Base-by-base conservation (phyloP, 176 grass and related monocot genomes). In the barley (Hordeum vulgare) region DNA sequence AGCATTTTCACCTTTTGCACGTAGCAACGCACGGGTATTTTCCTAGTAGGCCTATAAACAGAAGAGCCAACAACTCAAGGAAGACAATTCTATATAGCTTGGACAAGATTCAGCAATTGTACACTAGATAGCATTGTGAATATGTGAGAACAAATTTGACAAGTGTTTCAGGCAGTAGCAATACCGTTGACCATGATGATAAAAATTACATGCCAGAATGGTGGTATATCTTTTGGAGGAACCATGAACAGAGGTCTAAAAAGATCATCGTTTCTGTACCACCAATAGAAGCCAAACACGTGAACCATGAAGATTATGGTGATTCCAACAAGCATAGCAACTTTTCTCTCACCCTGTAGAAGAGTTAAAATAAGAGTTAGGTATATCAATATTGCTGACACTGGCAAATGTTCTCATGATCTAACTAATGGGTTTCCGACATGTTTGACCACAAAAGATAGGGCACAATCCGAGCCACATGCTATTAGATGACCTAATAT, bases 181-280 rank as follows among this genome's bases (percentile, higher is more conserved):
- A 61, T 96, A 99, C 96, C 96, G 61, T 99, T 99, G 60, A 99
- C 83, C 91, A 99, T 92, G 89, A 99, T 99, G 81, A 99, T 94
- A 77, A 99, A 99, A 82, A 99, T 89, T 42, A 88, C 93, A 83
- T 99, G 96, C 96, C 96, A 99, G 64, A 99, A 99, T 57, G 96
- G 93, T 72, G 91, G 96, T 90, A 99, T 90, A 84, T 94, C 87
- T 90, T 96, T 93, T 36, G 96, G 93, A 81, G 96, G 91, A 80
- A 99, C 91, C 93, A 99, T 94, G 72, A 99, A 86, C 70, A 99
- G 81, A 27, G 96, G 96, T 82, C 90, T 89, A 35, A 93, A 88
- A 85, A 99, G 85, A 77, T 94, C 89, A 74, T 96, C 93, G 36
- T 99, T 92, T 84, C 74, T 87, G 89, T 96, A 94, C 96, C 93